Conservation (phyloP, 2,329 filamentous ascomycete species). For the Alternaria angustiovoidea region DNA sequence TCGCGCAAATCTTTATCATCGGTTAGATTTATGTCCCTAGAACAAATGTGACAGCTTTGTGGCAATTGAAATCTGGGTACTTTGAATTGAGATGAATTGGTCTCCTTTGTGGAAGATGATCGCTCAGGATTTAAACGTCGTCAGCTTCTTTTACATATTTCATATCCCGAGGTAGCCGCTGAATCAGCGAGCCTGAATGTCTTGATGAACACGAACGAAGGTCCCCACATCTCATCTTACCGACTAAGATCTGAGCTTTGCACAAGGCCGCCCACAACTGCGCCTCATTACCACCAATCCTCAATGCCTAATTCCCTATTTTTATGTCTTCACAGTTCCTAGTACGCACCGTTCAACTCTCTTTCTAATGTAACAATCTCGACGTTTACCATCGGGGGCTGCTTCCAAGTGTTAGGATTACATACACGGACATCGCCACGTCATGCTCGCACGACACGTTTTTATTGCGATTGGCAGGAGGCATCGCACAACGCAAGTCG, state of each 20-base stretch:
- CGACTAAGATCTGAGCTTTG: not conserved
- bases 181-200: not conserved
- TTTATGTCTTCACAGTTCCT: not conserved
- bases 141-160: not conserved
- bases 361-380: not conserved
- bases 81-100: not conserved
- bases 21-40: not conserved
- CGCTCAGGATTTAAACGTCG: not conserved
- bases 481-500: not conserved
- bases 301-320: not conserved
- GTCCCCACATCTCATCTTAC: slow-evolving; percentile 3
- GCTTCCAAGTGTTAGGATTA: not conserved
- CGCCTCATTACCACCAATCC: not conserved
- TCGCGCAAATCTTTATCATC: not conserved
- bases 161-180: not conserved
- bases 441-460: not conserved
- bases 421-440: not conserved
- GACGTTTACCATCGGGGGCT: not conserved
- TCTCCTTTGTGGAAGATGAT: not conserved
- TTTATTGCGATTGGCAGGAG: slow-evolving; percentile 2
- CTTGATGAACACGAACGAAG: not conserved
- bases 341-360: not conserved
- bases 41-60: not conserved
- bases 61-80: not conserved
- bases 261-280: not conserved